A percentile compares a stretch with the other conserved stretches of the same genome.
These are phyloP conservation scores for Monosporascus sp. DNA, from an alignment of 2,329 filamentous ascomycete species.

Conservation along the genomic window DNA sequence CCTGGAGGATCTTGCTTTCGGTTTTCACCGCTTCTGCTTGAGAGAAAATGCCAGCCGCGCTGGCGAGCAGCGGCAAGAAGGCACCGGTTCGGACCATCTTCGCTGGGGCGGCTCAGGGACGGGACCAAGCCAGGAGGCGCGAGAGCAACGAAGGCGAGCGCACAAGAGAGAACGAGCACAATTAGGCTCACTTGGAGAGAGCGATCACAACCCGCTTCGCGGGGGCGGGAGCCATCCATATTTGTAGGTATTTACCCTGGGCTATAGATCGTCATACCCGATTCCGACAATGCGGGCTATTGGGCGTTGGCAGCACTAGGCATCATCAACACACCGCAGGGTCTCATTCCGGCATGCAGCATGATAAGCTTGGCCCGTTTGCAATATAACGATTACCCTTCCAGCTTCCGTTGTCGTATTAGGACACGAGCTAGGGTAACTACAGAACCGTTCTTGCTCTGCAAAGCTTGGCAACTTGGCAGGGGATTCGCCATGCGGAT, in stretches of 20 bases:
- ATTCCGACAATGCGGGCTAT: background rate
- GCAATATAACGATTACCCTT: constrained; percentile 9
- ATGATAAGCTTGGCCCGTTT: constrained; percentile 11
- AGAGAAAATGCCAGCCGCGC: constrained; percentile 16
- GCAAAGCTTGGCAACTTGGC: background rate
- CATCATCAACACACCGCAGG: background rate
- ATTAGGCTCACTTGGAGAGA: constrained; percentile 3
- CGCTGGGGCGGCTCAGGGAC: background rate
- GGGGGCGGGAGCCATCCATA: constrained; percentile 11
- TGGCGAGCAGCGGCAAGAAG: constrained; percentile 22
- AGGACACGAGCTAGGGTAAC: constrained; percentile 4
- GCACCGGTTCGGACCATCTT: constrained; percentile 24
- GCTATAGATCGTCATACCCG: background rate
- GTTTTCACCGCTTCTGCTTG: constrained; percentile 12
- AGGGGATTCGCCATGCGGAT: background rate
- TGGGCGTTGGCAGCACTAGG: background rate
- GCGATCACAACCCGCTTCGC: constrained; percentile 1
- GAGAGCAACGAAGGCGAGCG: constrained; percentile 4
- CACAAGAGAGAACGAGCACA: constrained; percentile 8
- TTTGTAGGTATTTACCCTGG: constrained; percentile 9
- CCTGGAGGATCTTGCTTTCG: constrained; percentile 31
- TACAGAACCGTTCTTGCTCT: background rate
- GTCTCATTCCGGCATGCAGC: constrained; percentile 10
- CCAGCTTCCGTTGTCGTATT: constrained; percentile 18
- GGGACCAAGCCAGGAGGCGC: constrained; percentile 5